These are phyloP conservation scores for Syncephalastrum sp. DNA, from an alignment of 371 early-diverging fungal genomes.

Conservation along the genomic window DNA sequence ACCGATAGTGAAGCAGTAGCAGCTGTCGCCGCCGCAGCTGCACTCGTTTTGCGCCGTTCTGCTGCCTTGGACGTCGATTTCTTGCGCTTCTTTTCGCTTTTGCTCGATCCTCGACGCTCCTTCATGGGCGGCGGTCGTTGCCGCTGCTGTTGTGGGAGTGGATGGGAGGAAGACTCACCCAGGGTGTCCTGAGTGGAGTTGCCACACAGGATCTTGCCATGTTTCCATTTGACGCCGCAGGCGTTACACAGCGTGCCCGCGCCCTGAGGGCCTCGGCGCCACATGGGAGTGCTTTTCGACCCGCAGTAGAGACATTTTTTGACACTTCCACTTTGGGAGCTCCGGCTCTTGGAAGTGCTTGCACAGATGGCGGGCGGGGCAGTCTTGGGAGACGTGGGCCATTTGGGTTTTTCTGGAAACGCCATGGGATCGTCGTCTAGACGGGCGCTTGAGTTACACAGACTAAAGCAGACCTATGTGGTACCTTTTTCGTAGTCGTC, in stretches of 20 bases:
- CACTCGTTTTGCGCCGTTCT: not conserved
- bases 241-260: slow-evolving; percentile 85
- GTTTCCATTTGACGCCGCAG: slow-evolving; percentile 90
- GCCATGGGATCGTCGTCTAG: slow-evolving; percentile 1
- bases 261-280: slow-evolving; percentile 86
- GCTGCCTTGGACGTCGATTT: slow-evolving; percentile 6
- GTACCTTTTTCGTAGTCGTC: not conserved
- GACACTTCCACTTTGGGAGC: slow-evolving; percentile 5
- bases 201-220: slow-evolving; percentile 62
- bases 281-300: slow-evolving; percentile 84
- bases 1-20: no score
- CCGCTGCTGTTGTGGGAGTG: slow-evolving; percentile 6
- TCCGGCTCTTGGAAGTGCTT: not conserved
- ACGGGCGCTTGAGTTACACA: slow-evolving; percentile 2
- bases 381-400: not conserved
- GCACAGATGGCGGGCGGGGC: not conserved
- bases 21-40: not conserved
- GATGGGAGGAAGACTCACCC: no score
- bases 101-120: slow-evolving; percentile 17
- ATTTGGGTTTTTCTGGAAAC: not conserved
- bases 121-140: slow-evolving; percentile 13
- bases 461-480: not conserved
- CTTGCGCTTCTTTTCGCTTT: slow-evolving; percentile 16
- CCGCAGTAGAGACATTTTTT: slow-evolving; percentile 76
- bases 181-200: not conserved